Percentiles rank a stretch among this genome's conserved stretches.
Conservation (phyloP, 2,329 filamentous ascomycete genomes). For the Bertia moriformis region DNA sequence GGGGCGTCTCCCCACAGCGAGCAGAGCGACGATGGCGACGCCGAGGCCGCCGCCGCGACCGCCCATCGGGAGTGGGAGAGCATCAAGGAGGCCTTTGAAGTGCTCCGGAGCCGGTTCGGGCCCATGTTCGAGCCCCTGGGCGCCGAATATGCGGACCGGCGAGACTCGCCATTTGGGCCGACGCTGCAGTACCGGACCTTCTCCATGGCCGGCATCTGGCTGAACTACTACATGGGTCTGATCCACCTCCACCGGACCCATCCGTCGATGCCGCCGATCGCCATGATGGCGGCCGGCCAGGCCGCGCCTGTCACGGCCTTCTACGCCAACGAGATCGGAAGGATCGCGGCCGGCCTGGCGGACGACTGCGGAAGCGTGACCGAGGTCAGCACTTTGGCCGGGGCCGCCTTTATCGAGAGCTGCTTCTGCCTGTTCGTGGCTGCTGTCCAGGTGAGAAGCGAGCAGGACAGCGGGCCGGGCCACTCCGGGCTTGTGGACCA, state of each 20-base stretch:
- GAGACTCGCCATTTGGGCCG: conserved; percentile 66
- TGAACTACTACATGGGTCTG: conserved; percentile 70
- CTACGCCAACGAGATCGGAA: conserved; percentile 63
- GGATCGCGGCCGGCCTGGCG: conserved; percentile 61
- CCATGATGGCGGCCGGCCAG: conserved; percentile 73
- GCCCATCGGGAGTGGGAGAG: conserved; percentile 67
- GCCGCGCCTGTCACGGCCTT: conserved; percentile 57
- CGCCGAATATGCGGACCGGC: conserved; percentile 45
- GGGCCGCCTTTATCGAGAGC: conserved; percentile 69
- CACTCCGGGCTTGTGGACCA: background rate
- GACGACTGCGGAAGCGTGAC: conserved; percentile 34
- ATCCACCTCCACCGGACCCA: conserved; percentile 73
- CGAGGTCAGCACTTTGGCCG: conserved; percentile 62
- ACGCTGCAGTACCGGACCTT: conserved; percentile 73
- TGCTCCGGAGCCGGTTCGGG: conserved; percentile 52
- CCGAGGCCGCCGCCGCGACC: conserved; percentile 49
- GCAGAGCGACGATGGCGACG: conserved; percentile 35
- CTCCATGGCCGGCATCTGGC: conserved; percentile 77
- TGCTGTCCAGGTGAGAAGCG: conserved; percentile 47
- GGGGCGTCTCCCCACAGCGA: conserved; percentile 25
- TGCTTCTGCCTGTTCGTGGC: conserved; percentile 77
- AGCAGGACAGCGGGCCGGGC: background rate
- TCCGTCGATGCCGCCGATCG: conserved; percentile 78
- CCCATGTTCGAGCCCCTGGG: conserved; percentile 64
- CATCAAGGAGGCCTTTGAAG: conserved; percentile 57